These are phyloP conservation scores for Mycena venus DNA, from an alignment of 768 basidiomycete species.

Conservation along the genomic window DNA sequence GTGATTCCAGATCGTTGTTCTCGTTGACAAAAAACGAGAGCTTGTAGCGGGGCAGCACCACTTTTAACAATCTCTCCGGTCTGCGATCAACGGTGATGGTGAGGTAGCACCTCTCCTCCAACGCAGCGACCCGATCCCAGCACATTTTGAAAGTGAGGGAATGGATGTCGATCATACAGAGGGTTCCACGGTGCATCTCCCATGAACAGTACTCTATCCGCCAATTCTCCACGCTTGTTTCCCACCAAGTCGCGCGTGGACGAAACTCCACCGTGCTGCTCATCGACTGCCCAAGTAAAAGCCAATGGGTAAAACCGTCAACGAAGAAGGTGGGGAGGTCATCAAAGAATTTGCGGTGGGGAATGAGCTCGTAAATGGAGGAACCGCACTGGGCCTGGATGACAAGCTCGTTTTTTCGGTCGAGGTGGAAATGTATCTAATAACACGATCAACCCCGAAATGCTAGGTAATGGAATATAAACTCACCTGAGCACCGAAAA, in stretches of 20 bases:
- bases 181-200: slow-evolving; percentile 23
- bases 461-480: neutral
- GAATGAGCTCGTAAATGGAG: slow-evolving; percentile 50
- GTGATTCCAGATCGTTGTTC: slow-evolving; percentile 51
- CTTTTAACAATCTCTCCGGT: slow-evolving; percentile 34
- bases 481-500: slow-evolving; percentile 39
- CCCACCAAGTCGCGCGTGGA: slow-evolving; percentile 45
- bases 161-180: slow-evolving; percentile 43
- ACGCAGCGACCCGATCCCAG: slow-evolving; percentile 29
- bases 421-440: slow-evolving; percentile 49
- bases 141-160: slow-evolving; percentile 40
- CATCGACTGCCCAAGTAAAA: slow-evolving; percentile 30
- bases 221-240: slow-evolving; percentile 44
- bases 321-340: slow-evolving; percentile 49
- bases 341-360: slow-evolving; percentile 36
- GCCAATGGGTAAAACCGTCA: slow-evolving; percentile 50
- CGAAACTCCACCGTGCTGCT: slow-evolving; percentile 48
- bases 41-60: slow-evolving; percentile 55
- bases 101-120: slow-evolving; percentile 36
- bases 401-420: slow-evolving; percentile 36
- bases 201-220: slow-evolving; percentile 37
- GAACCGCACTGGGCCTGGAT: slow-evolving; percentile 42
- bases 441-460: slow-evolving; percentile 6
- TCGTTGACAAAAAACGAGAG: slow-evolving; percentile 56
- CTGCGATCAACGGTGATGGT: slow-evolving; percentile 19